Conservation (phyloP, 768 basidiomycete species). For the Lentinula sp. region DNA sequence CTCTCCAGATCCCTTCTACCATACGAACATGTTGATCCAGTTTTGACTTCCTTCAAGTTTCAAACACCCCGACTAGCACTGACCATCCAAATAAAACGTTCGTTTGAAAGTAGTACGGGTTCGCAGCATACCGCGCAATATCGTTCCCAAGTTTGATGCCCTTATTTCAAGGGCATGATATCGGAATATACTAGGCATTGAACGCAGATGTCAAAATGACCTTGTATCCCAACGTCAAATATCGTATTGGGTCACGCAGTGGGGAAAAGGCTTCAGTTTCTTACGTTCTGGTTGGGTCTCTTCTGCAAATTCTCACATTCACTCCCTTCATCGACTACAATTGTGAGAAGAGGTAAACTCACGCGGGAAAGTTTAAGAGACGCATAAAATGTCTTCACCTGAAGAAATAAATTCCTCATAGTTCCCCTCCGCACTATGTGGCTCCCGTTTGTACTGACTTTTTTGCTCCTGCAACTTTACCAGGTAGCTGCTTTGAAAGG, state of each 20-base stretch:
- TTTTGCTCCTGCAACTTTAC: background rate
- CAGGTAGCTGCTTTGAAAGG: slow-evolving; percentile 27
- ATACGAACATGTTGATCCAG: no score
- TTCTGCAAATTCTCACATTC: background rate
- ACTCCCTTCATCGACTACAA: background rate
- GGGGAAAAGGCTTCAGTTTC: background rate
- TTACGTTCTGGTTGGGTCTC: background rate
- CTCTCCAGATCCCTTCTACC: background rate
- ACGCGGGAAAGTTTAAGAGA: background rate
- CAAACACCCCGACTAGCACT: no score
- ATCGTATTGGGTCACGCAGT: background rate
- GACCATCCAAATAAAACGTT: slow-evolving; percentile 19
- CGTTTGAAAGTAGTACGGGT: slow-evolving; percentile 14
- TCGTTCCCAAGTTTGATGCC: no score
- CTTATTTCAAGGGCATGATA: no score
- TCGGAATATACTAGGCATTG: background rate
- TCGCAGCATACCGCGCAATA: no score
- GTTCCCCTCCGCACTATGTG: background rate
- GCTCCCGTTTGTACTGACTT: background rate
- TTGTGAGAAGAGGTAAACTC: background rate
- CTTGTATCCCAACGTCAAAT: background rate
- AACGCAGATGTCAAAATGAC: background rate
- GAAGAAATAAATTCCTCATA: background rate
- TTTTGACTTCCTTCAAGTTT: background rate
- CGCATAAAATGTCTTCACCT: background rate